phyloP scores from a whole-genome alignment of 2,329 filamentous ascomycete species.

The Periconia sp. region DNA sequence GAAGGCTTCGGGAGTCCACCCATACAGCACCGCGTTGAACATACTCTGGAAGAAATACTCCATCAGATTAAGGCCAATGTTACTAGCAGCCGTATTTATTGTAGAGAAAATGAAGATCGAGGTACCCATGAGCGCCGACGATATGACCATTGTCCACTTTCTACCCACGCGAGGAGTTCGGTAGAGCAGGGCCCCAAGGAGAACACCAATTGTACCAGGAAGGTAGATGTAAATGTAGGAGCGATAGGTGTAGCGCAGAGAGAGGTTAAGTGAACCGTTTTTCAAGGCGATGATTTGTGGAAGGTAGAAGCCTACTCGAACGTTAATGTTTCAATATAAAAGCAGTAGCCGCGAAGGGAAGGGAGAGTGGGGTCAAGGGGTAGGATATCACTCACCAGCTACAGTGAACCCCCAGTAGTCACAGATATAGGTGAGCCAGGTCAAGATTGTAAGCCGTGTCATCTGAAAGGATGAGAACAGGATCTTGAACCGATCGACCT shows the following conservation, averaged over 20 bases:
- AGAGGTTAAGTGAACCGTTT: conserved; percentile 53
- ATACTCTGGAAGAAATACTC: conserved; percentile 61
- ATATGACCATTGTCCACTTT: conserved; percentile 54
- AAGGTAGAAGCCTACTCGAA: conserved; percentile 54
- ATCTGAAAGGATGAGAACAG: conserved; percentile 53
- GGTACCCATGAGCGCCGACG: conserved; percentile 34
- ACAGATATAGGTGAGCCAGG: conserved; percentile 60
- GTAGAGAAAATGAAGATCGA: conserved; percentile 54
- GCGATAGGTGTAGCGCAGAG: conserved; percentile 57
- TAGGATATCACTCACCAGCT: conserved; percentile 38
- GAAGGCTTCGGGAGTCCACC: conserved; percentile 60
- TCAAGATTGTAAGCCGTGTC: conserved; percentile 53
- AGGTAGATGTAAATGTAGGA: conserved; percentile 62
- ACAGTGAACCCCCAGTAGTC: conserved; percentile 59
- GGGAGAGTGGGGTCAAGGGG: background rate
- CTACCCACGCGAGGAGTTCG: conserved; percentile 51
- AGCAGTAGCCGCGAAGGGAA: background rate
- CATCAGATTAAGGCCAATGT: conserved; percentile 59
- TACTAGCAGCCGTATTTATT: conserved; percentile 53
- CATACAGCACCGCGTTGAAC: conserved; percentile 60
- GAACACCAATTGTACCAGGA: conserved; percentile 59
- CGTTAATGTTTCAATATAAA: conserved; percentile 21
- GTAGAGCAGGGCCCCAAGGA: conserved; percentile 57
- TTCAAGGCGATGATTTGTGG: conserved; percentile 60
- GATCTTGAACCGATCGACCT: conserved; percentile 52